Evolutionary conservation across 306 rosid species (phyloP).

Genomic region (Dicorynia guianensis): DNA sequence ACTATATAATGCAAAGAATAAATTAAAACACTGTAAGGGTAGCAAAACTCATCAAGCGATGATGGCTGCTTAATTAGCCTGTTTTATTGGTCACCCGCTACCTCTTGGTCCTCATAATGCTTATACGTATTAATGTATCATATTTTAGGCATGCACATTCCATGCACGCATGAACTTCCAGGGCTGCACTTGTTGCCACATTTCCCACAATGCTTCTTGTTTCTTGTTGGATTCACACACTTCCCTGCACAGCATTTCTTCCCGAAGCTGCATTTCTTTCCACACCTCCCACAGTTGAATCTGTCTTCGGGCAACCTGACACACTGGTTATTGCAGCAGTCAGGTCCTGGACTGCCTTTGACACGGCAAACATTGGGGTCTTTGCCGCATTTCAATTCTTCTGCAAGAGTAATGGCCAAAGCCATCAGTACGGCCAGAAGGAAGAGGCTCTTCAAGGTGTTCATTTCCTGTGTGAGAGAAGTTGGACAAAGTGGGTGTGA

Average conservation of each 20-base stretch:
- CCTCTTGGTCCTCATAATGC: neutral
- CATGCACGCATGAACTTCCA: conserved; percentile 53
- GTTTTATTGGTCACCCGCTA: conserved; percentile 17
- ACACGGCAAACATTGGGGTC: conserved; percentile 43
- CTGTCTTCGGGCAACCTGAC: conserved; percentile 50
- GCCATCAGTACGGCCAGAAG: conserved; percentile 45
- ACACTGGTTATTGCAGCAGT: conserved; percentile 64
- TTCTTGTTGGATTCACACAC: conserved; percentile 65
- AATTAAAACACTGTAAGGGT: neutral
- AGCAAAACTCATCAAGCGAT: conserved; percentile 16
- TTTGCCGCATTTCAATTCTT: conserved; percentile 50
- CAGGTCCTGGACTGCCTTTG: conserved; percentile 44
- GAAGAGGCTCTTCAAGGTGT: conserved; percentile 30
- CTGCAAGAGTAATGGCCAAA: conserved; percentile 32
- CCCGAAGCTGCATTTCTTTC: conserved; percentile 61
- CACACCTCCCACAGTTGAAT: conserved; percentile 71
- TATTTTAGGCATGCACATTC: conserved; percentile 69
- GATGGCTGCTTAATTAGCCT: conserved; percentile 16
- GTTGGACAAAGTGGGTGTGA: neutral
- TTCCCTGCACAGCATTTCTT: conserved; percentile 67
- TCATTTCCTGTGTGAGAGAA: conserved; percentile 36
- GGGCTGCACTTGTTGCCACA: conserved; percentile 64
- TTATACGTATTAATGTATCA: neutral
- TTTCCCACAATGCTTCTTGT: conserved; percentile 64
- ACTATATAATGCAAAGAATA: neutral